Evolutionary conservation across 2,329 filamentous ascomycete species (phyloP), one percentile per base, ranked within the genome.

Genomic region (Aspergillus sp.): DNA sequence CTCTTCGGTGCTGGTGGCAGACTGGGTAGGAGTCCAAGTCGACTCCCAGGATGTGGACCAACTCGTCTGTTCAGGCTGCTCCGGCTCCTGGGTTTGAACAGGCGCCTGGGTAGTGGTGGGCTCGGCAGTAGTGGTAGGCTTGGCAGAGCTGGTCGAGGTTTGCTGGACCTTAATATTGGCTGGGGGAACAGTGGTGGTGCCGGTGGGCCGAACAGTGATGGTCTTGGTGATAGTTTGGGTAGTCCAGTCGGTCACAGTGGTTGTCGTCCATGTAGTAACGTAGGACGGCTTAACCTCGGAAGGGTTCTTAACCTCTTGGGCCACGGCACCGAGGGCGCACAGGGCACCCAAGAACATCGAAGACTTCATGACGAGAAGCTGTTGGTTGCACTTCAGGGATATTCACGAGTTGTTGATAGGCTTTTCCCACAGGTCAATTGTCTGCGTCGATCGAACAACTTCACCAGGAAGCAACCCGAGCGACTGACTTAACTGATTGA

Each of bases 151-250:
- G 12, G 34, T 46, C 44, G 12, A 30, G 22, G 44, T 3, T 13
- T n/a, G 4, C 11, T 48, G 33, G 30, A 56, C 54, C 13, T 55
- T 50, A 13, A 41, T 47, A 12, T 54, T 30, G 19, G 44, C 45
- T 7, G 44, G 2, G 37, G 39, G 34, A 12, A 15, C 33, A 39
- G 15, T 52, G 17, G 34, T 47, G 27, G 54, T 45, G 45, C 51
- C 27, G 8, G 52, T 50, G 12, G 56, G 20, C 33, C 45, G 17
- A 22, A 51, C 62, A 40, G 72, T 73, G 48, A 76, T 66, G 22
- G 71, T 75, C 52, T 67, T 64, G 59, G 75, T 77, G 47, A 73
- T 65, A 39, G 73, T 75, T 51, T 71, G 65, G 44, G 71, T 59
- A 33, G 69, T 72, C 67, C 73, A 68, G 34, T 75, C 72, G 53